Base-by-base conservation (phyloP, 106 monocot species). In the Phalaenopsis equestris region DNA sequence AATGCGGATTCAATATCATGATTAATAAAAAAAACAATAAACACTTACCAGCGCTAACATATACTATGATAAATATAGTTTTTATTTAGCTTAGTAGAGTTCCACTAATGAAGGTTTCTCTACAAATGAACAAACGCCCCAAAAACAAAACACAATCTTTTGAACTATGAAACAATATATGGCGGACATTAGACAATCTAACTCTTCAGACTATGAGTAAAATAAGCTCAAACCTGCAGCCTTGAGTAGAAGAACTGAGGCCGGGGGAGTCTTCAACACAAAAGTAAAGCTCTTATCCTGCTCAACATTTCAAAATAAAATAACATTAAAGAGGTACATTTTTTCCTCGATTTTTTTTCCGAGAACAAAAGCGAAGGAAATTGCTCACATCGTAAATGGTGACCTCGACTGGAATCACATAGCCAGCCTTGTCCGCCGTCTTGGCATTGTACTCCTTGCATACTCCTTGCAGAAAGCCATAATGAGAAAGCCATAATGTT, bases 261-360 rank as follows among this genome's bases (percentile, higher is more conserved):
- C 94, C 55, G 98, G 98, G 18, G 98, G 94, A 80, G 92, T 94
- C 88, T 98, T 98, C 83, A 98, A 77, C 78, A 98, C 86, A 81
- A 98, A 98, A 16, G 98, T 98, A 81, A 98, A 98, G 79, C 94
- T 98, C 85, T 94, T 98, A 85, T 98, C 98, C 98, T 98, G 86
- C 24, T 36, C 79, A 89, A 24, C 21, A 72, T 48, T 30, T 16
- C 7, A 45, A 6, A 45, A 45, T 15, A 61, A 70, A 15, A 77
- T 48, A 67, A 70, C 39, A 11, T 24, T 23, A 14, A 67, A 55
- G 38, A 37, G 39, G 39, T 39, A 70, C 8, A 70, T 38, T 10
- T 3, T 39, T 17, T 38, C 7, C 42, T 42, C 6, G 6, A 3
- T 43, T 43, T 74, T 42, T 6, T 41, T 72, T 41, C 72, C 37